phyloP scores from a whole-genome alignment of 495 filamentous ascomycete species.

The Coniosporium apollinis region DNA sequence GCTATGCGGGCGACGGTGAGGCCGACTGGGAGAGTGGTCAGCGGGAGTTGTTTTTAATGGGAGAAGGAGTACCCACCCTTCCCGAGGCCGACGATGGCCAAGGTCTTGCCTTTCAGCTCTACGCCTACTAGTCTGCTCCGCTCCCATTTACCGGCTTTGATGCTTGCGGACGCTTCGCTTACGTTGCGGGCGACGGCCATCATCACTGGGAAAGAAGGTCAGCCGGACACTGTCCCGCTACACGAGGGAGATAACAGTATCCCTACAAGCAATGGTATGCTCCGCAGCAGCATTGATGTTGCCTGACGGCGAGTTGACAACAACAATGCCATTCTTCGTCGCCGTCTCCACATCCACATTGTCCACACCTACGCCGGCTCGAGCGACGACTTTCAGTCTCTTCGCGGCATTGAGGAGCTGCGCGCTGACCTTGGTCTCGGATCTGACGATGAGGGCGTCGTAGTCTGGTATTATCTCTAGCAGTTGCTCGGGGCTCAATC shows the following conservation, averaged over 20 bases:
- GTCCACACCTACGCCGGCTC: slow-evolving; percentile 60
- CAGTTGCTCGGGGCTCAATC: slow-evolving; percentile 38
- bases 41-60: not conserved
- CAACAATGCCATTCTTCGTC: slow-evolving; percentile 48
- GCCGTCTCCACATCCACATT: slow-evolving; percentile 55
- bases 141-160: slow-evolving; percentile 52
- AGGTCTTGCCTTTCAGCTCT: slow-evolving; percentile 51
- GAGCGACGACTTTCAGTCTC: slow-evolving; percentile 51
- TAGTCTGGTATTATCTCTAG: slow-evolving; percentile 40
- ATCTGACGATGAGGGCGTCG: slow-evolving; percentile 49
- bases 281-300: slow-evolving; percentile 59
- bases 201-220: slow-evolving; percentile 28
- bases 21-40: slow-evolving; percentile 30
- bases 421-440: slow-evolving; percentile 51
- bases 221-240: no score
- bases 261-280: slow-evolving; percentile 39
- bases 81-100: slow-evolving; percentile 51
- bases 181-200: slow-evolving; percentile 50
- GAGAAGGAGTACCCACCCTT: slow-evolving; percentile 29
- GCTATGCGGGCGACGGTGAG: slow-evolving; percentile 53
- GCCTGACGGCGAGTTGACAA: slow-evolving; percentile 51
- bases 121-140: slow-evolving; percentile 49
- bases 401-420: slow-evolving; percentile 38
- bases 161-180: slow-evolving; percentile 36
- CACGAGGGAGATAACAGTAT: no score